A percentile compares a stretch with the other conserved stretches of the same genome.
These are phyloP conservation scores for Blastobotrys capitulatus DNA, from an alignment of 1,139 yeast species.

Conservation along the genomic window DNA sequence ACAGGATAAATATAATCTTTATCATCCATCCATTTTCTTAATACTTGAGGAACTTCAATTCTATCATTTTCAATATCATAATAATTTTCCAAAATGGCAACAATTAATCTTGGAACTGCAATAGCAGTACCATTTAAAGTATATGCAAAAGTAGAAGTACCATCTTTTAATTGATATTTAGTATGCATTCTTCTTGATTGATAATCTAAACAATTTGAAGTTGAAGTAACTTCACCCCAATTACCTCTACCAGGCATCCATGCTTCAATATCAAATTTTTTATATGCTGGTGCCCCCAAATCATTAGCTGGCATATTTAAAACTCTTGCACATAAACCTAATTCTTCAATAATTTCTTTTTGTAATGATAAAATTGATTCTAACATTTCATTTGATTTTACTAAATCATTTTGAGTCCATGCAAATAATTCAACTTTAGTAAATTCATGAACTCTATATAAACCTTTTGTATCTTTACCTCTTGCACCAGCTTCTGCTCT, in stretches of 20 bases:
- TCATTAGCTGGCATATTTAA: slow-evolving; percentile 88
- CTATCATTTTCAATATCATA: slow-evolving; percentile 55
- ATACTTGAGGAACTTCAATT: slow-evolving; percentile 63
- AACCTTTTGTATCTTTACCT: slow-evolving; percentile 87
- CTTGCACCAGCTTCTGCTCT: slow-evolving; percentile 98
- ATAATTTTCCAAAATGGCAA: slow-evolving; percentile 81
- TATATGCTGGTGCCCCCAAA: slow-evolving; percentile 88
- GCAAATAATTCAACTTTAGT: slow-evolving; percentile 93
- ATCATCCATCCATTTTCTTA: slow-evolving; percentile 40
- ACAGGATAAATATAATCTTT: slow-evolving; percentile 23
- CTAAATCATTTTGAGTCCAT: slow-evolving; percentile 49
- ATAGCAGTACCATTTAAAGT: slow-evolving; percentile 94
- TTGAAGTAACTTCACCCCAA: slow-evolving; percentile 92
- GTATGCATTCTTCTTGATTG: slow-evolving; percentile 83
- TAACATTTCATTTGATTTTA: slow-evolving; percentile 38
- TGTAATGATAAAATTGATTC: slow-evolving; percentile 63
- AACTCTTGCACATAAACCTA: slow-evolving; percentile 78
- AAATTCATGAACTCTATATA: slow-evolving; percentile 94
- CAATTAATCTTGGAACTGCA: slow-evolving; percentile 88
- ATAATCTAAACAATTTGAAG: slow-evolving; percentile 89
- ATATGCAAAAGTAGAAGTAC: slow-evolving; percentile 50
- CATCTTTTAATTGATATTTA: slow-evolving; percentile 38
- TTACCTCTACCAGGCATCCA: slow-evolving; percentile 97
- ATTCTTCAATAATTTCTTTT: slow-evolving; percentile 51
- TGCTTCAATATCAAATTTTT: slow-evolving; percentile 91